Conservation (phyloP, 768 basidiomycete genomes). For the Rhodotorula diobovata region DNA sequence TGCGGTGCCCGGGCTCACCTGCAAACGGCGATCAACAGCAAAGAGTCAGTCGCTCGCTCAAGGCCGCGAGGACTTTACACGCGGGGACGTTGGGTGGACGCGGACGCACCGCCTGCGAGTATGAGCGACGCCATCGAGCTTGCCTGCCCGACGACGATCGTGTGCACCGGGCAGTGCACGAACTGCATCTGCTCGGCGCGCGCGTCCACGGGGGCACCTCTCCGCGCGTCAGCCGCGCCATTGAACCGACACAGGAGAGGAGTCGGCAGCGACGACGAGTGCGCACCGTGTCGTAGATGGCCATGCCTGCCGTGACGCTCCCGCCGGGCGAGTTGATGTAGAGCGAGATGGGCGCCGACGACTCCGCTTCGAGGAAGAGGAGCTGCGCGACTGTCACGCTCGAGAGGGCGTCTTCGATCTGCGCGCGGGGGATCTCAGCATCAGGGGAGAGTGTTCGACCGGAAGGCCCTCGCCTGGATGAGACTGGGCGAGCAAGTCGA, state of each 20-base stretch:
- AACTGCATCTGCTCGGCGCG: slow-evolving; percentile 57
- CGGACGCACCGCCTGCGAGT: slow-evolving; percentile 65
- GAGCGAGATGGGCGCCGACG: slow-evolving; percentile 86
- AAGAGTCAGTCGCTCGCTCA: neutral
- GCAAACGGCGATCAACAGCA: neutral
- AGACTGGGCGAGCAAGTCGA: too few species aligned
- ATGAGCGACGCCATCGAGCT: slow-evolving; percentile 94
- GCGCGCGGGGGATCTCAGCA: slow-evolving; percentile 2
- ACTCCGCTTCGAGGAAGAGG: slow-evolving; percentile 90
- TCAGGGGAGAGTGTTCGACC: too few species aligned
- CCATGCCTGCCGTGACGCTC: slow-evolving; percentile 88
- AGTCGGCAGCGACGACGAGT: too few species aligned
- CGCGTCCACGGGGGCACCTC: too few species aligned
- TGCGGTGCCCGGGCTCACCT: slow-evolving; percentile 82
- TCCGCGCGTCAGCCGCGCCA: neutral
- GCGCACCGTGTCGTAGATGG: slow-evolving; percentile 92
- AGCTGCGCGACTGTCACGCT: slow-evolving; percentile 85
- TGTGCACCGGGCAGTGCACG: slow-evolving; percentile 89
- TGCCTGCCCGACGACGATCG: slow-evolving; percentile 91
- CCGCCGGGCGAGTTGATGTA: slow-evolving; percentile 98
- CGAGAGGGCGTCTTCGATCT: slow-evolving; percentile 88
- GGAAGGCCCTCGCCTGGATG: too few species aligned
- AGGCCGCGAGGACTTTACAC: too few species aligned
- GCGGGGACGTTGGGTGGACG: too few species aligned
- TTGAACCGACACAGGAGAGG: neutral